Percentiles rank a stretch among this genome's conserved stretches.
phyloP scores from a whole-genome alignment of 2,329 filamentous ascomycete genomes.

The Cladophialophora carrionii region DNA sequence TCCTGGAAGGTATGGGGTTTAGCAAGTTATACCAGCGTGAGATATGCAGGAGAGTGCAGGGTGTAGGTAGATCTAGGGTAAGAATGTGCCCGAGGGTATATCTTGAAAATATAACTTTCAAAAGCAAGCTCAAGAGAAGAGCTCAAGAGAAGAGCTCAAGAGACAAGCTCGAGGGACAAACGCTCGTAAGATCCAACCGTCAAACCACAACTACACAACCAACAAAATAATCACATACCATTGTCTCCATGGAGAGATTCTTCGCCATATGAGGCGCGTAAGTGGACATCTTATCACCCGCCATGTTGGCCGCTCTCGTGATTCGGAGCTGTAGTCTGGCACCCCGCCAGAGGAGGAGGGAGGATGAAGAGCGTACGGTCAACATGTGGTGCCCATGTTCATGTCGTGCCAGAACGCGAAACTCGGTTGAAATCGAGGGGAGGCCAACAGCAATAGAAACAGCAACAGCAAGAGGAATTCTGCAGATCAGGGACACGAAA shows the following conservation, averaged over 20 bases:
- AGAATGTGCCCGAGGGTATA: too few species aligned
- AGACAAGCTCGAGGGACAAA: not conserved
- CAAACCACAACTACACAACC: too few species aligned
- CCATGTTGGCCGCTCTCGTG: conserved; percentile 25
- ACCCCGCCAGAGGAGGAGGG: not conserved
- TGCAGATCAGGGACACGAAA: too few species aligned
- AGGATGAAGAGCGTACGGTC: not conserved
- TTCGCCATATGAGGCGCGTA: conserved; percentile 36
- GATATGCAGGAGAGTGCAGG: not conserved
- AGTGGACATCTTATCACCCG: conserved; percentile 35
- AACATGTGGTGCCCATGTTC: not conserved
- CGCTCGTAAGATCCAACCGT: too few species aligned
- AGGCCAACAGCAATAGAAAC: too few species aligned
- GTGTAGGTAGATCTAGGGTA: not conserved
- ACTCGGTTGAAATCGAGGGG: too few species aligned
- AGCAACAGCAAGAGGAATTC: too few species aligned
- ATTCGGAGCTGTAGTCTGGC: not conserved
- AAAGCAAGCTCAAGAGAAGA: not conserved
- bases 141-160: not conserved
- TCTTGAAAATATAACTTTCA: not conserved
- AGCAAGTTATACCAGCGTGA: conserved; percentile 59
- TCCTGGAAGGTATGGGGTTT: conserved; percentile 55
- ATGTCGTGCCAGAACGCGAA: not conserved
- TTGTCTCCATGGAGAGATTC: conserved; percentile 32
- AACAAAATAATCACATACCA: conserved; percentile 27